phyloP scores from a whole-genome alignment of 768 basidiomycete species.

The Gyrodon lividus region DNA sequence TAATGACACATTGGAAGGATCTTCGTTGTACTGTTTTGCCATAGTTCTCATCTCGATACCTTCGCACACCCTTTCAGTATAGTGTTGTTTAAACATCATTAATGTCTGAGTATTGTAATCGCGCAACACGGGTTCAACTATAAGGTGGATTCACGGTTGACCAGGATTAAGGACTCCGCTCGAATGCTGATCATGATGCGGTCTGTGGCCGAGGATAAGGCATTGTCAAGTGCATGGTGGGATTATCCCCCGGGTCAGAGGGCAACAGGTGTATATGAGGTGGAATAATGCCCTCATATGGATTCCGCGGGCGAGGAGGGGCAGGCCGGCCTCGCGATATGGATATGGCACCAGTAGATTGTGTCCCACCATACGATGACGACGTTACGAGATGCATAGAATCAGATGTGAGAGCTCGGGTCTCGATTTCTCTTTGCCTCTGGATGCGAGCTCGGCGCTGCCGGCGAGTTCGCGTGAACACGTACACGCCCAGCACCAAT shows the following conservation, averaged over 20 bases:
- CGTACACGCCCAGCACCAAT: slow-evolving; percentile 11
- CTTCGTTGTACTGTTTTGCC: slow-evolving; percentile 30
- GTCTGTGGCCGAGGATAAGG: neutral
- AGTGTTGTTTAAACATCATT: slow-evolving; percentile 35
- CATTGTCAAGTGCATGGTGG: neutral
- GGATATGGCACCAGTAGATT: neutral
- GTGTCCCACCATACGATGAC: neutral
- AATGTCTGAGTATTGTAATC: slow-evolving; percentile 29
- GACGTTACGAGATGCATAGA: neutral
- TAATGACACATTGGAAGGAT: slow-evolving; percentile 22
- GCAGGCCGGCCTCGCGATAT: neutral
- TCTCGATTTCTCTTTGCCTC: neutral
- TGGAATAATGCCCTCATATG: slow-evolving; percentile 7
- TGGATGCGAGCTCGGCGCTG: neutral
- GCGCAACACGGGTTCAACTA: slow-evolving; percentile 2
- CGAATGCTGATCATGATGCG: neutral
- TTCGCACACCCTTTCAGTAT: slow-evolving; percentile 15
- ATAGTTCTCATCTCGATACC: slow-evolving; percentile 25
- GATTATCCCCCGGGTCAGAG: neutral
- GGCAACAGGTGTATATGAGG: slow-evolving; percentile 1
- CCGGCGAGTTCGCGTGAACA: slow-evolving; percentile 15
- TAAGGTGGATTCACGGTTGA: neutral
- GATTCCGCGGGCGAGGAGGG: slow-evolving; percentile 5
- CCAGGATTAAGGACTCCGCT: neutral
- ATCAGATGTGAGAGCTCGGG: neutral